Evolutionary conservation across 805 yeast species (phyloP), one percentile per base, ranked within the genome.

Genomic region (Novakomyces olei): DNA sequence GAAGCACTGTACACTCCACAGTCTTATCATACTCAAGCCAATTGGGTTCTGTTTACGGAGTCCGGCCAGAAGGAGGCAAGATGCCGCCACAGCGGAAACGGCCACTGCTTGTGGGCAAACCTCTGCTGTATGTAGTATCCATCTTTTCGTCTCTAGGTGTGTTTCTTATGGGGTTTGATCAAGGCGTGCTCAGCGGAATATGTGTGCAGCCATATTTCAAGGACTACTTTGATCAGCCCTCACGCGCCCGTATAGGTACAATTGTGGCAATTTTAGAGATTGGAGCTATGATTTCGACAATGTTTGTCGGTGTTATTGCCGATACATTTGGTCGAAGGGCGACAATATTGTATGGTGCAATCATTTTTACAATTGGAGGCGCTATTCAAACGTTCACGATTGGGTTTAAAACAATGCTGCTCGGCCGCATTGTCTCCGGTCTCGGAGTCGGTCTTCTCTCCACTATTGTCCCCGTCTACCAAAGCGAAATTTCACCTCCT

Each of bases 221-320:
- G 38, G 57, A 56, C 15, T 78, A 72, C 51, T 81, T 78, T 52
- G 47, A 70, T 41, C 46, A 76, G 30, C 95, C 95, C 1, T 55
- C 72, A 3, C 64, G 88, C 10, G 63, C 79, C 1, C 63, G 67
- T 38, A 67, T 80, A 27, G 95, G 94, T 15, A 67, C 85, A 2
- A 74, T 81, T 64, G 88, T 81, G 8, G 81, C 92, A 10, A 74
- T 81, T 35, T 58, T 81, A 34, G 94, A 81, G 52, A 12, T 12
- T 10, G 5, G 5, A 20, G 18, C 15, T 9, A 17, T 57, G 80
- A 48, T 76, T 1, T 70, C 85, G 3, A 76, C 92, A 3, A 55
- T 83, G n/a, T 48, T 67, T 32, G 79, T 80, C 2, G 88, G 93
- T 1, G 58, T 68, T 35, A 53, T 80, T 10, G 77, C 83, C 27